Evolutionary conservation across 345 rosid species (phyloP).

Genomic region (Psidium guajava): DNA sequence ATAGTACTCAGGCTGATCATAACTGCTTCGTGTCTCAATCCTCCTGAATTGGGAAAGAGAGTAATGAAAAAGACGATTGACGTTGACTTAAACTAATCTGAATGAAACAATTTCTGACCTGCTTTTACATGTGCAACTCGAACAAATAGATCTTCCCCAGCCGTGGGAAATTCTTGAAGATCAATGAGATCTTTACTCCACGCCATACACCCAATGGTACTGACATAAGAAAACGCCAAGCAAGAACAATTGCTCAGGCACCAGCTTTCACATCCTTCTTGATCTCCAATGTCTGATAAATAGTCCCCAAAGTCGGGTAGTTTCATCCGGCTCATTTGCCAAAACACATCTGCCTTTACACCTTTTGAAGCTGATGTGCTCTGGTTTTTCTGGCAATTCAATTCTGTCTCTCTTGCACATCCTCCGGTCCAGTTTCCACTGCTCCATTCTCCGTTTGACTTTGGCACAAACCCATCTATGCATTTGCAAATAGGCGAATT

Average conservation of each 20-base stretch:
- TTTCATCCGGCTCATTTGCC: neutral
- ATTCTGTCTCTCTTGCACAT: slow-evolving; percentile 2
- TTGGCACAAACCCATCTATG: slow-evolving; percentile 19
- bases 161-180: neutral
- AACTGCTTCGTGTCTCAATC: neutral
- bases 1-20: neutral
- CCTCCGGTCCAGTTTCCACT: slow-evolving; percentile 11
- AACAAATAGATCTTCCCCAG: neutral
- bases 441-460: neutral
- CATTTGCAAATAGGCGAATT: slow-evolving; percentile 9
- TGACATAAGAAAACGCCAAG: neutral
- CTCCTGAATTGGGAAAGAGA: neutral
- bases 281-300: neutral
- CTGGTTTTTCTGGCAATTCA: neutral
- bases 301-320: neutral
- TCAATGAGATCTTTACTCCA: slow-evolving; percentile 2
- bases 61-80: neutral
- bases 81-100: neutral
- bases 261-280: slow-evolving; percentile 3
- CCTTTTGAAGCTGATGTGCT: neutral
- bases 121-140: neutral
- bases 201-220: neutral
- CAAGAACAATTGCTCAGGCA: slow-evolving; percentile 15
- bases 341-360: neutral
- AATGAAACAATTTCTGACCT: neutral